Conservation (phyloP, 805 yeast genomes). For the Teunomyces kruisii region DNA sequence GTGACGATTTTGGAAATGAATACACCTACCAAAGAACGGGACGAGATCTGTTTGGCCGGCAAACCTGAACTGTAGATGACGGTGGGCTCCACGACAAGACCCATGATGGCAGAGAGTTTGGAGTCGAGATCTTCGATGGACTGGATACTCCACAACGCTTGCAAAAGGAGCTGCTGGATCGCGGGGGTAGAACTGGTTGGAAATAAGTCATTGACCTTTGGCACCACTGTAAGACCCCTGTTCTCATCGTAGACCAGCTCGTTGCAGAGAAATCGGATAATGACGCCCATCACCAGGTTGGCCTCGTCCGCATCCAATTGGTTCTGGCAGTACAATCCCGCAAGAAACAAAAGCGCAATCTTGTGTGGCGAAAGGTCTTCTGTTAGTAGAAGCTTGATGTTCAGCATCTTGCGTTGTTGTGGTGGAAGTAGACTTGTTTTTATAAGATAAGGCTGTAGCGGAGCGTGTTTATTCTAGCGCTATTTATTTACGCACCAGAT, state of each 20-base stretch:
- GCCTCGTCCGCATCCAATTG: conserved; percentile 27
- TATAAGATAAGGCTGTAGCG: neutral
- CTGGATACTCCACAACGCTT: conserved; percentile 41
- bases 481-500: neutral
- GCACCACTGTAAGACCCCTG: conserved; percentile 25
- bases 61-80: conserved; percentile 5
- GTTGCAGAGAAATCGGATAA: conserved; percentile 11
- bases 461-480: neutral
- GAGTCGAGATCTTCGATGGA: conserved; percentile 50
- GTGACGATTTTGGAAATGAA: conserved; percentile 42
- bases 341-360: conserved; percentile 48
- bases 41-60: conserved; percentile 12
- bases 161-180: conserved; percentile 26
- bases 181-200: conserved; percentile 13
- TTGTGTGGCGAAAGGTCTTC: conserved; percentile 55
- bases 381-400: conserved; percentile 25
- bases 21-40: conserved; percentile 36
- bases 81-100: conserved; percentile 12
- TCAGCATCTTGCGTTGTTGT: neutral
- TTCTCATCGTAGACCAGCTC: conserved; percentile 26
- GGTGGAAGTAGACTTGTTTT: too few species aligned
- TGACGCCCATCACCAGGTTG: neutral
- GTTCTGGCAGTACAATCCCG: conserved; percentile 45
- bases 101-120: conserved; percentile 18
- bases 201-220: conserved; percentile 28